phyloP scores from a whole-genome alignment of 1,284 basidiomycete species.

The Papiliotrema laurentii region DNA sequence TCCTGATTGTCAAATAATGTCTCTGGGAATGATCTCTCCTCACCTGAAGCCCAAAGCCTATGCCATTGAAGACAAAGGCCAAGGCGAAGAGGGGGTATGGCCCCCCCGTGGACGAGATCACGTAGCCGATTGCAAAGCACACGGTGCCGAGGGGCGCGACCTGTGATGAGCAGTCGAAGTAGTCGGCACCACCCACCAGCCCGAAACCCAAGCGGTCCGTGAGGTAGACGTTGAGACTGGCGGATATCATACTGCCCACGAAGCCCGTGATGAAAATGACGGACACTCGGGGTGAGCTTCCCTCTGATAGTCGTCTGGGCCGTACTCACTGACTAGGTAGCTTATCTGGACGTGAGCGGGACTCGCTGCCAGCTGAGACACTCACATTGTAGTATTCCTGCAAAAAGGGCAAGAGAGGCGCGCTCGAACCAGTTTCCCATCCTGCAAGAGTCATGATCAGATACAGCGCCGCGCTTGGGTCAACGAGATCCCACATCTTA shows the following conservation, averaged over 20 bases:
- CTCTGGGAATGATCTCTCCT: neutral
- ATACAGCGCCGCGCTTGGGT: slow-evolving; percentile 9
- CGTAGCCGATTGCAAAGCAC: slow-evolving; percentile 4
- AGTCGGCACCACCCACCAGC: slow-evolving; percentile 48
- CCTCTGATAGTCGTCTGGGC: neutral
- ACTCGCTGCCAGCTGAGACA: neutral
- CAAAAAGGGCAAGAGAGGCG: slow-evolving; percentile 13
- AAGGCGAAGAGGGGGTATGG: slow-evolving; percentile 1
- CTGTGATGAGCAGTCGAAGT: neutral
- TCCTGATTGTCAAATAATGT: slow-evolving; percentile 9
- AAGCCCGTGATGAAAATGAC: neutral
- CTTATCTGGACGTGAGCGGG: slow-evolving; percentile 7
- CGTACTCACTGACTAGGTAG: slow-evolving; percentile 13
- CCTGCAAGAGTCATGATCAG: slow-evolving; percentile 15
- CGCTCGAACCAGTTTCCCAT: slow-evolving; percentile 13
- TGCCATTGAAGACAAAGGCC: slow-evolving; percentile 1
- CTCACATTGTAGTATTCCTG: slow-evolving; percentile 15
- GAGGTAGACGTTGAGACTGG: slow-evolving; percentile 53
- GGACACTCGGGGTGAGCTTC: neutral
- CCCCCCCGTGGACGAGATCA: neutral
- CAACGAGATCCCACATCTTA: neutral
- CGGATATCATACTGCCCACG: neutral
- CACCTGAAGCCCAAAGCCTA: slow-evolving; percentile 2
- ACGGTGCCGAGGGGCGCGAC: slow-evolving; percentile 2
- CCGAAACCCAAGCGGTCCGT: slow-evolving; percentile 59